Evolutionary conservation across 352 stramenopile genomes (phyloP), one percentile per base, ranked within the genome.

Genomic region (Pythium scleroteichum): DNA sequence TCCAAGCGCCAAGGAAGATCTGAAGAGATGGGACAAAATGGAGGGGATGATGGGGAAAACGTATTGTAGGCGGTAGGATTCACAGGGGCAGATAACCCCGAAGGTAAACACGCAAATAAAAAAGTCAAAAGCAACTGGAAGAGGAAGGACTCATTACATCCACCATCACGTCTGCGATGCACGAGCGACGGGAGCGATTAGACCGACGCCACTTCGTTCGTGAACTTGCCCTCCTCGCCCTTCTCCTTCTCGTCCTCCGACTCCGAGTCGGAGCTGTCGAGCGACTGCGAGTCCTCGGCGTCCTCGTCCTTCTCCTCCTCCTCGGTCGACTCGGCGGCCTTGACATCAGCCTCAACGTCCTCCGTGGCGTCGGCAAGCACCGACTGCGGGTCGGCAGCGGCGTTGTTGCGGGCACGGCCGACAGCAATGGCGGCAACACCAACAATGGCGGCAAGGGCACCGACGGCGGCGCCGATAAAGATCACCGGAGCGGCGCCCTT

Each of bases 341-440:
- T 77, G 10, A 90, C 66, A 61, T 92, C 82, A n/a, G 87, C 66
- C 65, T 92, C 82, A 17, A 78, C 53, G 22, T 90, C 82, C 29
- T 73, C 67, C 3, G 52, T 64, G n/a, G 70, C 71, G 19, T 73
- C 69, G 8, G 67, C 66, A 3, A 87, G 58, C 24, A 85, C 71
- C 56, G 76, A 87, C 41, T 27, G 17, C 17, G 63, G 63, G 55
- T 70, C 63, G n/a, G 63, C 55, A 17, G 63, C 63, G 7, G 52
- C 50, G 27, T 73, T 54, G 53, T 53, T 53, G n/a, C 71, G 65
- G 3, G 65, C 42, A 49, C 75, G 69, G 32, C 59, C 64, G 20
- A 86, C 71, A 12, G 80, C 75, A 24, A 92, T 51, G 9, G 72
- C 82, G 46, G 72, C 77, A 20, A 92, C 75, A 32, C 80, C 82